Evolutionary conservation across 768 basidiomycete species (phyloP).

Genomic region (Leccinum variicolor): DNA sequence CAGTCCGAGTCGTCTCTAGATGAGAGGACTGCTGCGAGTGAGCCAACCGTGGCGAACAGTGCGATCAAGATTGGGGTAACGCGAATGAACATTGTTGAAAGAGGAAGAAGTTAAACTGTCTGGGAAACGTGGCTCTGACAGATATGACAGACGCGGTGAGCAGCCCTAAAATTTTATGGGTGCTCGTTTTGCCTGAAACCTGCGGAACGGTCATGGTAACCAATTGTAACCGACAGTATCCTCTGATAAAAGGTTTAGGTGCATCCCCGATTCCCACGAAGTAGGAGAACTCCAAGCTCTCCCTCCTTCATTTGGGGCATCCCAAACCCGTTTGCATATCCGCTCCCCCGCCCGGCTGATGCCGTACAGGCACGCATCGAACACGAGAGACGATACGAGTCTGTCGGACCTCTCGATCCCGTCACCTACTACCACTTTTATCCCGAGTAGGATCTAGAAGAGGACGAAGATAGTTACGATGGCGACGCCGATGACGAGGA

Average conservation of each 20-base stretch:
- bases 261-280: too few species aligned
- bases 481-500: not conserved
- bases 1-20: not conserved
- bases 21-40: too few species aligned
- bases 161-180: too few species aligned
- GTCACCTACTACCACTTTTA: not conserved
- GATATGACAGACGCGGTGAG: too few species aligned
- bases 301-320: slow-evolving; percentile 16
- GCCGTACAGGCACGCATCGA: not conserved
- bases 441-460: not conserved
- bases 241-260: too few species aligned
- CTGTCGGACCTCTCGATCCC: too few species aligned
- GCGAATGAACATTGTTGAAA: not conserved
- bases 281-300: not conserved
- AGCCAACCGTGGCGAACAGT: not conserved
- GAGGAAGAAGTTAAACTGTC: not conserved
- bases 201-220: too few species aligned
- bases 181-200: too few species aligned
- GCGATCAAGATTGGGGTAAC: not conserved
- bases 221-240: too few species aligned
- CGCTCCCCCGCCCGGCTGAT: too few species aligned
- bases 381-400: not conserved
- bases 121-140: not conserved
- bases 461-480: not conserved
- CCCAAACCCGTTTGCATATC: slow-evolving; percentile 8